Evolutionary conservation across 768 basidiomycete species (phyloP), one percentile per base, ranked within the genome.

Genomic region (Termitomyces sp.): DNA sequence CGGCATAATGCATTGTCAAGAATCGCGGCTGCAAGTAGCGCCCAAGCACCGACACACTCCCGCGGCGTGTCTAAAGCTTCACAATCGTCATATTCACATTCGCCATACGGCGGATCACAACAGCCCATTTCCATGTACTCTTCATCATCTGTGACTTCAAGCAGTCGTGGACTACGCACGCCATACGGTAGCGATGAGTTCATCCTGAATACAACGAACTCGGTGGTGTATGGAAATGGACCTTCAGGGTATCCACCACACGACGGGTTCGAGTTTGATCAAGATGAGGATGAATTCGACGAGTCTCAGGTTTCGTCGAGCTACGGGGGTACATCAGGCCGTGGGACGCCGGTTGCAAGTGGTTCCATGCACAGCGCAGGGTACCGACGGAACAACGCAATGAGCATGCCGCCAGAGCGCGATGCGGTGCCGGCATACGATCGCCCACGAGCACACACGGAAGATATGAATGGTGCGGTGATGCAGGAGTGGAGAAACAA

Each of bases 251-350:
- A 87, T 66, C 78, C 81, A 8, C 79, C 83, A 2, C 72, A 84
- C 51, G 82, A 88, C 53, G 87, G 86, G 9, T 90, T 92, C 64
- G 89, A 87, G 43, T 75, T 84, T 56, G 90, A 90, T 47, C 74
- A 76, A 2, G 89, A 90, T 37, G 88, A 81, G 24, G 81, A 89
- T 59, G 89, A 91, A 2, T 83, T 78, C 56, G 92, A 93, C 66
- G 92, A 92, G 60, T 88, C 88, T 65, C 83, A 85, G 2, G 75
- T 80, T 5, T 71, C 81, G 4, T 68, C 72, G 24, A 68, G 71
- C 50, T 69, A 72, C 57, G 67, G 78, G 0, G 65, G 79, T 4
- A 6, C 12, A 8, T 87, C 86, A 6, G 90, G 91, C 14, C 82
- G 90, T 2, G 88, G 86, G 20, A 94, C 92, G 1, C 91, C 91